Base-by-base conservation (phyloP, 169 alveolate species). In the Eimeria zaria region DNA sequence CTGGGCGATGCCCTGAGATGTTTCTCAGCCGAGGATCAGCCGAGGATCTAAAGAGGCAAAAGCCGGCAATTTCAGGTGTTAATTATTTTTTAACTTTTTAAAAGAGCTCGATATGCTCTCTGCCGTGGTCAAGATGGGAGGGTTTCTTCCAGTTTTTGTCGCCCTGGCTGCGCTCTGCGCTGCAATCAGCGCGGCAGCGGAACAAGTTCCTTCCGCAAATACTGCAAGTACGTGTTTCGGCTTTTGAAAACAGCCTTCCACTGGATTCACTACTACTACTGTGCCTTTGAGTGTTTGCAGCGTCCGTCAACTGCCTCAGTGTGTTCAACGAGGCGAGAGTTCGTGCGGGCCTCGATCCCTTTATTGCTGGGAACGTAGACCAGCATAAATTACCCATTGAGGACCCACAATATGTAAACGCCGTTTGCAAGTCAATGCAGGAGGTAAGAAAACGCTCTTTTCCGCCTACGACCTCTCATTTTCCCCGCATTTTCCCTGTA, bases 251-350 rank as follows among this genome's bases (percentile, higher is more conserved):
- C 5, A 27, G 74, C 27, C 36, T 27, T n/a, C 39, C 16, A 14
- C 0, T 36, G 48, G 84, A 1, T 39, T 44, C 20, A 20, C 5
- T 44, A 14, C 4, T 39, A n/a, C n/a, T 64, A 64, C 0, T 64
- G 74, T 64, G 74, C 41, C 12, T 64, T 7, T 64, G 74, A 64
- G 9, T 64, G 74, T 39, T 64, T 74, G 85, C 85, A 74, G 85
- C 1, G 20, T 39, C 62, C 39, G 62, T 41, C 58, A 44, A 39
- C 62, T 74, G 85, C 62, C 85, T 74, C 39, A 22, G 39, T 41
- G 85, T 12, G 33, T 74, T 74, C 85, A 74, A 74, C 85, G 60
- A 39, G 41, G 85, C 60, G 12, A 11, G 85, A 74, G 58, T 5
- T 6, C 58, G 16, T 12, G 85, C 85, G 33, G 62, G 39, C 16